These are phyloP conservation scores for Pseudonitzschia pungens DNA, from an alignment of 108 stramenopile species.

Conservation along the genomic window DNA sequence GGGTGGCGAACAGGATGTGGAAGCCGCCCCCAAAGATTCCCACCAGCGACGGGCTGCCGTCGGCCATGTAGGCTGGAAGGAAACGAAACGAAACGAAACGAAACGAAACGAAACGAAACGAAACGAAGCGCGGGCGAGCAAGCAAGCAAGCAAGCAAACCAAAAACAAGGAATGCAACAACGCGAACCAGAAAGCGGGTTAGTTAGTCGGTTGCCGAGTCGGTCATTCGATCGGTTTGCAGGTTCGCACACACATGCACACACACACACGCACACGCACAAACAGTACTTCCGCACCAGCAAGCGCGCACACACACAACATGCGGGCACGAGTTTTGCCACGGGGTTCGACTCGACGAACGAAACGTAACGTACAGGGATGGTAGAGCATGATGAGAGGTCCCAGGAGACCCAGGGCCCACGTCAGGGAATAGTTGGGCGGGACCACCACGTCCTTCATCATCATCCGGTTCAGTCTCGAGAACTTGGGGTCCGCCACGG, in stretches of 20 bases:
- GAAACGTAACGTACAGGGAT: conserved; percentile 47
- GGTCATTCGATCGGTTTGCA: too few relatives aligned
- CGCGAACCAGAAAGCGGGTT: too few relatives aligned
- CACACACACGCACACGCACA: too few relatives aligned
- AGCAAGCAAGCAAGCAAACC: neutral
- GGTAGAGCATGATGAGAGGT: conserved; percentile 50
- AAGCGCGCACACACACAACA: too few relatives aligned
- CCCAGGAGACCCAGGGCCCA: conserved; percentile 30
- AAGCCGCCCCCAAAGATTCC: conserved; percentile 53
- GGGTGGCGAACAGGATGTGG: conserved; percentile 50
- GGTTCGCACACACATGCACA: too few relatives aligned
- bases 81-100: too few relatives aligned
- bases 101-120: neutral
- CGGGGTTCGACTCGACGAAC: neutral
- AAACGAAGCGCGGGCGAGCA: neutral
- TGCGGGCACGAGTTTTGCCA: too few relatives aligned
- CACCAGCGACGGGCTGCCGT: conserved; percentile 45
- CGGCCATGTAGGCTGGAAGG: conserved; percentile 27
- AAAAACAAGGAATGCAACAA: too few relatives aligned
- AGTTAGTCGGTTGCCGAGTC: too few relatives aligned
- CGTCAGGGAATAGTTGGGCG: conserved; percentile 41
- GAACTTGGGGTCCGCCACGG: conserved; percentile 24
- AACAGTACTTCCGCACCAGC: too few relatives aligned
- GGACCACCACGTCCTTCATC: conserved; percentile 42
- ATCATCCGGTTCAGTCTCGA: conserved; percentile 18